phyloP scores from a whole-genome alignment of 352 stramenopile species.

The Globisporangium paroecandrum region DNA sequence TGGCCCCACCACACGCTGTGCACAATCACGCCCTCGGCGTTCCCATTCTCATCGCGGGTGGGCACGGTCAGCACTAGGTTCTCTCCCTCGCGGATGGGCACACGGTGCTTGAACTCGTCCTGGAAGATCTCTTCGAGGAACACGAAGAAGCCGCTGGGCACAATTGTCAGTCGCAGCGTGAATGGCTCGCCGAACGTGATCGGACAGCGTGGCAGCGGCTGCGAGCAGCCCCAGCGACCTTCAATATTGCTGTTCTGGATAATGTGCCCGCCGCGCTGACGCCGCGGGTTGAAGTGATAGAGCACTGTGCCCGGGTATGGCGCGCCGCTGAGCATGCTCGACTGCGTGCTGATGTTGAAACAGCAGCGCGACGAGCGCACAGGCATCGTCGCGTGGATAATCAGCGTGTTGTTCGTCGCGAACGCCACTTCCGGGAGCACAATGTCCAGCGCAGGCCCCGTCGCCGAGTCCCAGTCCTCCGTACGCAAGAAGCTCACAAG shows the following conservation, averaged over 20 bases:
- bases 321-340: slow-evolving; percentile 63
- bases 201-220: slow-evolving; percentile 59
- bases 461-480: slow-evolving; percentile 81
- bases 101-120: slow-evolving; percentile 80
- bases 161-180: slow-evolving; percentile 69
- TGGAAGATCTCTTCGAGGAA: slow-evolving; percentile 82
- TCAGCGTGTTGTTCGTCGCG: slow-evolving; percentile 82
- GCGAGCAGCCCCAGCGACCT: slow-evolving; percentile 65
- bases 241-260: slow-evolving; percentile 86
- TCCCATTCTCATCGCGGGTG: slow-evolving; percentile 71
- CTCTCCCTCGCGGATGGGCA: slow-evolving; percentile 80
- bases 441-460: slow-evolving; percentile 48
- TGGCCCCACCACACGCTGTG: slow-evolving; percentile 86
- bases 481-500: slow-evolving; percentile 72
- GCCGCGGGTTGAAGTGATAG: slow-evolving; percentile 78
- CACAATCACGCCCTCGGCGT: slow-evolving; percentile 64
- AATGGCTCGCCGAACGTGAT: slow-evolving; percentile 76
- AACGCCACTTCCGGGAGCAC: slow-evolving; percentile 74
- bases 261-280: slow-evolving; percentile 58
- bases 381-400: slow-evolving; percentile 74
- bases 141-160: slow-evolving; percentile 67
- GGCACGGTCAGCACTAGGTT: slow-evolving; percentile 76
- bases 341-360: slow-evolving; percentile 76
- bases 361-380: slow-evolving; percentile 59
- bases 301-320: slow-evolving; percentile 74